Percentiles rank a stretch among this genome's conserved stretches.
Evolutionary conservation across 1,284 basidiomycete genomes (phyloP).

Genomic region (Leccinum fallax): DNA sequence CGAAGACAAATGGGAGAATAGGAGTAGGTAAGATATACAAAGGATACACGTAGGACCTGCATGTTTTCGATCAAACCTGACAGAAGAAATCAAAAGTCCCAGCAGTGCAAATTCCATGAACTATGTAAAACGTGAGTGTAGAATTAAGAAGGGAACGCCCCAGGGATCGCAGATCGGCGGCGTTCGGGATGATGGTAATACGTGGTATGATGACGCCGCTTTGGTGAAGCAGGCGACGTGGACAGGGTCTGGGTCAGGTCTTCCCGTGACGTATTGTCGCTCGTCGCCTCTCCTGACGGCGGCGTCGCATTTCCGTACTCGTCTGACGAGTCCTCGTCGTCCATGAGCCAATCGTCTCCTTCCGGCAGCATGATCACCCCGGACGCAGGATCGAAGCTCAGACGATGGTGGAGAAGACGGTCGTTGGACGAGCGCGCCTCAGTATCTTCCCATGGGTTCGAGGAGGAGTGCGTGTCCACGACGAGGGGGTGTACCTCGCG

Average conservation of each 20-base stretch:
- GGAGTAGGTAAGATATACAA: neutral
- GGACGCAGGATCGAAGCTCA: slow-evolving; percentile 78
- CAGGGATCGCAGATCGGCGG: slow-evolving; percentile 29
- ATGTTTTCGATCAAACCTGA: neutral
- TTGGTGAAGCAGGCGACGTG: slow-evolving; percentile 27
- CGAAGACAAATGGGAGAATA: neutral
- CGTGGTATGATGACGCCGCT: slow-evolving; percentile 31
- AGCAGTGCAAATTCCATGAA: neutral
- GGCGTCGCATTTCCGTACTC: slow-evolving; percentile 30
- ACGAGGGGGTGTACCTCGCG: slow-evolving; percentile 16
- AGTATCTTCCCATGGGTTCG: slow-evolving; percentile 60
- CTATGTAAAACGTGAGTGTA: neutral
- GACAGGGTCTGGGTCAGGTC: slow-evolving; percentile 12
- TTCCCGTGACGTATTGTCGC: slow-evolving; percentile 28
- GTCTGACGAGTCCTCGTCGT: slow-evolving; percentile 42
- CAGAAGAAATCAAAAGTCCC: neutral
- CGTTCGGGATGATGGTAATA: slow-evolving; percentile 39
- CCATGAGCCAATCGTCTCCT: slow-evolving; percentile 66
- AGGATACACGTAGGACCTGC: neutral
- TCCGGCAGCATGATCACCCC: slow-evolving; percentile 86
- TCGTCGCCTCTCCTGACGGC: slow-evolving; percentile 18
- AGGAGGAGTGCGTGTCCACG: slow-evolving; percentile 24
- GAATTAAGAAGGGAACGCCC: slow-evolving; percentile 30
- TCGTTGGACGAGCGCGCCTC: slow-evolving; percentile 23
- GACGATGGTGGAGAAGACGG: slow-evolving; percentile 48